Evolutionary conservation across 1,139 yeast species (phyloP), one percentile per base, ranked within the genome.

Genomic region (Blastobotrys niveus): DNA sequence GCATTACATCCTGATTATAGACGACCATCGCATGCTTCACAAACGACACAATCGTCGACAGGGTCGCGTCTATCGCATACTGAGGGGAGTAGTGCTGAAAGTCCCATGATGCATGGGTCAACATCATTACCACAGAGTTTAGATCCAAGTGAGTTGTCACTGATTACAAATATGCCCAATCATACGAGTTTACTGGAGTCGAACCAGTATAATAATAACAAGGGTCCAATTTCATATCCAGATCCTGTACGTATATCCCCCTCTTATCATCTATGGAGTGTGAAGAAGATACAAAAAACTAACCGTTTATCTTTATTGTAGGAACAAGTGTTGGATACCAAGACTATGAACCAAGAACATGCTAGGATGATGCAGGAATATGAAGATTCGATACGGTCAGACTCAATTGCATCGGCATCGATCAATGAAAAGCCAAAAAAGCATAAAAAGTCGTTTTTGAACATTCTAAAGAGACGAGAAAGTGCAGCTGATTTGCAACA

Each of bases 391-490:
- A n/a, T n/a, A n/a, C 42, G 58, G 9, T 48, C 58, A 1, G 59
- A 50, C 5, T 54, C 57, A 7, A 44, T 54, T 7, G 55, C 57
- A 10, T 52, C 57, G 2, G n/a, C n/a, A n/a, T 45, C 53, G 2
- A 31, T 47, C 7, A 43, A 49, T 2, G 52, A 47, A 30, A 43
- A 37, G 22, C 51, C n/a, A 46, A 46, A 38, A 42, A 48, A 35
- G 43, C 42, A 45, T 25, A 49, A 48, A 36, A 48, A 49, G 39
- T 53, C 60, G 3, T 52, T 58, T 27, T 39, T 58, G 19, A 54
- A 56, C 36, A 45, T 56, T 19, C 52, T 56, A 6, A 49, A 51
- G 17, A 48, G 61, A 12, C 50, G 60, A 5, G 62, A 58, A 20
- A 54, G 57, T 7, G 44, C 51, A n/a, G 48, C 52, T 1, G 61